Conservation (phyloP, 2,329 filamentous ascomycete species). For the Botrytis tulipae region DNA sequence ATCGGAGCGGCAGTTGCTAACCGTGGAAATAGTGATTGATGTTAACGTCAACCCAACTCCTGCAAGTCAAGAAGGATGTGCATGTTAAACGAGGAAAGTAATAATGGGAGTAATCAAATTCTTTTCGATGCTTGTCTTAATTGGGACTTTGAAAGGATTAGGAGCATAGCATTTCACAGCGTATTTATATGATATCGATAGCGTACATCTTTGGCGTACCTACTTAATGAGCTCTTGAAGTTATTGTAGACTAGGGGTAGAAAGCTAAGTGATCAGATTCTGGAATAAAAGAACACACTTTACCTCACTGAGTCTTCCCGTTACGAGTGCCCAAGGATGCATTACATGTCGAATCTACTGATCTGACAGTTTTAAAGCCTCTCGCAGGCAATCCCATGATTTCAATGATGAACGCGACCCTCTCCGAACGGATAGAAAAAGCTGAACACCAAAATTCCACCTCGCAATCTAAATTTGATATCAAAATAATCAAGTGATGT, state of each 20-base stretch:
- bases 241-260: conserved; percentile 16
- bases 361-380: neutral
- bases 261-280: conserved; percentile 8
- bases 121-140: conserved; percentile 31
- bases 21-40: conserved; percentile 71
- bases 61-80: conserved; percentile 70
- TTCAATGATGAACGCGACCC: neutral
- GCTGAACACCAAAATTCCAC: neutral
- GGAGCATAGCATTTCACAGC: conserved; percentile 37
- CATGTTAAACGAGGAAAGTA: conserved; percentile 49
- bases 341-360: neutral
- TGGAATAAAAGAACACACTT: conserved; percentile 2
- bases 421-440: neutral
- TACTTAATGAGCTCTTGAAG: conserved; percentile 17
- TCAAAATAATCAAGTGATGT: neutral
- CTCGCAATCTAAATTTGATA: neutral
- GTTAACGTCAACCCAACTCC: conserved; percentile 78
- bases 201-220: conserved; percentile 26
- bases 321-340: neutral
- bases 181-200: conserved; percentile 38
- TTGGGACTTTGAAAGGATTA: conserved; percentile 33
- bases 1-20: neutral
- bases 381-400: neutral
- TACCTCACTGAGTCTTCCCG: neutral
- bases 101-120: conserved; percentile 21